Evolutionary conservation across 192 early-diverging fungal species (phyloP).

Genomic region (Coemansia sp.): DNA sequence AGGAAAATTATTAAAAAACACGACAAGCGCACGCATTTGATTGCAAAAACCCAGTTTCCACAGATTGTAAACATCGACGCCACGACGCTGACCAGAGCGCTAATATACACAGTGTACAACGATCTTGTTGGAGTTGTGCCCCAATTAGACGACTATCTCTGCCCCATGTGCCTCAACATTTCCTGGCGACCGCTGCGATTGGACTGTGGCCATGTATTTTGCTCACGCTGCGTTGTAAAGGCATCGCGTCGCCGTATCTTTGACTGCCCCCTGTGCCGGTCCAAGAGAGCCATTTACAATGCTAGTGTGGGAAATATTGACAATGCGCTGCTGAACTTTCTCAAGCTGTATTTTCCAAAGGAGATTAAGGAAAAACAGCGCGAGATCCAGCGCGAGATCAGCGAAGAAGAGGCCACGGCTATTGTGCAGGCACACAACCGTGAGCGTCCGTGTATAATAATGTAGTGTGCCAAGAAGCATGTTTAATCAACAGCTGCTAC

Average conservation of each 20-base stretch:
- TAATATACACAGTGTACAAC: constrained; percentile 63
- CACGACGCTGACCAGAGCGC: constrained; percentile 53
- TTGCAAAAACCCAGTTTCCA: constrained; percentile 54
- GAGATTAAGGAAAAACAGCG: constrained; percentile 72
- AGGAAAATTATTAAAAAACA: constrained; percentile 89
- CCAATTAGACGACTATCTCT: constrained; percentile 76
- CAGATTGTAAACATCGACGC: constrained; percentile 38
- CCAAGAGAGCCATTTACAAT: constrained; percentile 58
- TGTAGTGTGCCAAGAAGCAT: constrained; percentile 5
- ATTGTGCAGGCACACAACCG: constrained; percentile 54
- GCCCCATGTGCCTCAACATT: constrained; percentile 77
- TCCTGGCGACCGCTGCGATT: constrained; percentile 79
- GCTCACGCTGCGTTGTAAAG: constrained; percentile 77
- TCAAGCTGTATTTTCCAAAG: constrained; percentile 76
- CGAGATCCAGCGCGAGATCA: constrained; percentile 65
- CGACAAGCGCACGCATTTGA: constrained; percentile 77
- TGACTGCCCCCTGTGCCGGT: constrained; percentile 76
- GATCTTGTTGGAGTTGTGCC: constrained; percentile 72
- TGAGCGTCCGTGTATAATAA: constrained; percentile 32
- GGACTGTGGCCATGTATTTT: constrained; percentile 73
- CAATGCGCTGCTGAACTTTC: constrained; percentile 63
- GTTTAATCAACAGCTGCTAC: not conserved
- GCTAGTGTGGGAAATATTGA: constrained; percentile 67
- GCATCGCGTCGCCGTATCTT: constrained; percentile 62
- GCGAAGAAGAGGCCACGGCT: constrained; percentile 62